Evolutionary conservation across 2,329 filamentous ascomycete genomes (phyloP).

Genomic region (Aspergillus caelatus): DNA sequence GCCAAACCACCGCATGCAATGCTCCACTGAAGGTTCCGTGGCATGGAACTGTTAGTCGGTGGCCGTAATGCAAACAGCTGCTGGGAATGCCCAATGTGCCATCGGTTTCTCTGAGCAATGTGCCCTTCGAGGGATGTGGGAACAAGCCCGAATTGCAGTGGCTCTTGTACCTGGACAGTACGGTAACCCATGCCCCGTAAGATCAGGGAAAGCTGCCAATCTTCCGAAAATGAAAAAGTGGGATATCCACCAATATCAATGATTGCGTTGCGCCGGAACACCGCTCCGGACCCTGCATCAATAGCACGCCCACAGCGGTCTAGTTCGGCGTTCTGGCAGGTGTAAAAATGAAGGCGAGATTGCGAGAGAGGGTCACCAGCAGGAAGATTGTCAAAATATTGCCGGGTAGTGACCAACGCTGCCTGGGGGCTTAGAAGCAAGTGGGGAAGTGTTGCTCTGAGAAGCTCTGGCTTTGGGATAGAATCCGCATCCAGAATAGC

Average conservation of each 20-base stretch:
- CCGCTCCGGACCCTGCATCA: slow-evolving; percentile 39
- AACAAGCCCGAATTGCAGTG: slow-evolving; percentile 37
- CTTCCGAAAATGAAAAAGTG: slow-evolving; percentile 38
- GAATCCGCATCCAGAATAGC: slow-evolving; percentile 41
- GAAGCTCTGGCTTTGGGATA: slow-evolving; percentile 38
- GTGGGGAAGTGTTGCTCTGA: slow-evolving; percentile 42
- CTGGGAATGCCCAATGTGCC: slow-evolving; percentile 23
- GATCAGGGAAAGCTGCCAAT: slow-evolving; percentile 37
- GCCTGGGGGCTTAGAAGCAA: slow-evolving; percentile 29
- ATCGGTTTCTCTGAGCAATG: slow-evolving; percentile 39
- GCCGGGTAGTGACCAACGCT: slow-evolving; percentile 37
- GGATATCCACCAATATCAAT: slow-evolving; percentile 37
- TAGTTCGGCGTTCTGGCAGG: slow-evolving; percentile 35
- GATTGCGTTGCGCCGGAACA: slow-evolving; percentile 35
- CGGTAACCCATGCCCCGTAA: slow-evolving; percentile 32
- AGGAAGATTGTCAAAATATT: slow-evolving; percentile 40
- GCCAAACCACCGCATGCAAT: neutral
- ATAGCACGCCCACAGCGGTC: slow-evolving; percentile 31
- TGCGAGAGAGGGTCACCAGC: slow-evolving; percentile 34
- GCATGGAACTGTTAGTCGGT: neutral
- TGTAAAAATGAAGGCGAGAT: slow-evolving; percentile 35
- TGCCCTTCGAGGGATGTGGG: slow-evolving; percentile 39
- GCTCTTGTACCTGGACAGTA: slow-evolving; percentile 34
- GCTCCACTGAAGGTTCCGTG: neutral
- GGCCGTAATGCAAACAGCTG: neutral